Base-by-base conservation (phyloP, 345 rosid species). In the Bruguiera sexangula region DNA sequence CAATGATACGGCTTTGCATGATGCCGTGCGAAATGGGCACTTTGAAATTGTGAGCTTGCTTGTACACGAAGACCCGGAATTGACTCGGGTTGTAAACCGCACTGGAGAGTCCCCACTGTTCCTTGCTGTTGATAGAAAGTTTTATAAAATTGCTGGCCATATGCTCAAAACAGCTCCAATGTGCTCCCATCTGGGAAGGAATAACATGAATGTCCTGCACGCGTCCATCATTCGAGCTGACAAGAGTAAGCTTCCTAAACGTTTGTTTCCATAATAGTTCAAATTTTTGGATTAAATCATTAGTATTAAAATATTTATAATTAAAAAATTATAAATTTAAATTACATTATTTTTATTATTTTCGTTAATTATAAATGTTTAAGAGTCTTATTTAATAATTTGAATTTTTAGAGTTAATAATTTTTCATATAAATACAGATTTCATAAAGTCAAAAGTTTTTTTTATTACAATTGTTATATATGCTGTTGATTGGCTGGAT, bases 1-100 rank as follows among this genome's bases (percentile, higher is more conserved):
- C 30, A 48, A 62, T 13, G 77, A 78, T 11, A 73, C 71, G 15
- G 77, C 77, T 27, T 53, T 78, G 8, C 77, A 69, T 46, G 77
- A 58, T 5, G 71, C 81, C 5, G 77, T 30, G 26, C 37, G 70
- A 55, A 59, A 69, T 36, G 74, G 74, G 5, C 67, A 69, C 65
- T 3, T 46, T 43, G 53, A 21, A 39, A 51, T 65, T 15, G 74
- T 58, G 31, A 26, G 20, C 5, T 66, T 78, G 50, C 43, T 78
- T 24, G 20, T 78, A 30, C 3, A 19, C 43, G 77, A 54, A 65
- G 77, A 73, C n/a, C 55, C 56, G 1, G 71, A 52, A 37, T 13
- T 78, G 31, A 1, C 71, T 13, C 24, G 1, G 21, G 6, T 34
- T 1, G 16, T 27, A 20, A 73, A 78, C 34, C 43, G 36, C 8